These are phyloP conservation scores for Rostrohypoxylon terebratum DNA, from an alignment of 495 filamentous ascomycete species.

Conservation along the genomic window DNA sequence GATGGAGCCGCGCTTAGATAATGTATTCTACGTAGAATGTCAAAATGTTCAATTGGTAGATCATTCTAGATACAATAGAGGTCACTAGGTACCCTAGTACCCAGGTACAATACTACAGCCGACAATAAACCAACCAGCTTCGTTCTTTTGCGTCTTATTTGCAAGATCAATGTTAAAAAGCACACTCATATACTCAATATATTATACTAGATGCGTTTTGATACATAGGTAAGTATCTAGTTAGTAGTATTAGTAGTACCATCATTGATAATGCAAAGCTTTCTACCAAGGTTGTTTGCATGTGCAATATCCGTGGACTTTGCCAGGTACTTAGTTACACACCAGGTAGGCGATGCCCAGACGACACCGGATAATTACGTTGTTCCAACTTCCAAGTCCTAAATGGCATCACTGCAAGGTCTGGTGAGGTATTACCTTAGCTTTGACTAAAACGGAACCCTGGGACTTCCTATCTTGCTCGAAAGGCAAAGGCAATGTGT, in stretches of 20 bases:
- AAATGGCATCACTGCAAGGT: slow-evolving; percentile 27
- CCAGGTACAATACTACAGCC: not conserved
- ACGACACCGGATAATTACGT: slow-evolving; percentile 18
- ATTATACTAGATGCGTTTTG: too few relatives aligned
- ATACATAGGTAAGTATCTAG: too few relatives aligned
- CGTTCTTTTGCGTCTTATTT: not conserved
- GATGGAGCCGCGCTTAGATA: slow-evolving; percentile 38
- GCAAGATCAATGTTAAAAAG: too few relatives aligned
- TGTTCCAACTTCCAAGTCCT: not conserved
- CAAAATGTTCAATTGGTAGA: slow-evolving; percentile 5
- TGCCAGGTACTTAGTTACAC: not conserved
- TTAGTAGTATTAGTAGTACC: too few relatives aligned
- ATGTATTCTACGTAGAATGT: slow-evolving; percentile 32
- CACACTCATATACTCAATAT: too few relatives aligned
- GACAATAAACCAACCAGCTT: not conserved
- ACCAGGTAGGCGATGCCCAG: not conserved
- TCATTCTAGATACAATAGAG: slow-evolving; percentile 3
- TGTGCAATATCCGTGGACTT: not conserved
- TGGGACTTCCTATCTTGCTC: not conserved
- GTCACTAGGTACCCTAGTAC: too few relatives aligned
- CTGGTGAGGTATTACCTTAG: slow-evolving; percentile 21
- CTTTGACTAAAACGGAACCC: slow-evolving; percentile 16
- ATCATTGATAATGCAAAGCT: not conserved
- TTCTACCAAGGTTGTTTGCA: not conserved
- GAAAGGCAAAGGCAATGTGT: not conserved